A percentile compares a stretch with the other conserved stretches of the same genome.
phyloP scores from a whole-genome alignment of 352 stramenopile genomes.

The Phytopythium mirpurense region DNA sequence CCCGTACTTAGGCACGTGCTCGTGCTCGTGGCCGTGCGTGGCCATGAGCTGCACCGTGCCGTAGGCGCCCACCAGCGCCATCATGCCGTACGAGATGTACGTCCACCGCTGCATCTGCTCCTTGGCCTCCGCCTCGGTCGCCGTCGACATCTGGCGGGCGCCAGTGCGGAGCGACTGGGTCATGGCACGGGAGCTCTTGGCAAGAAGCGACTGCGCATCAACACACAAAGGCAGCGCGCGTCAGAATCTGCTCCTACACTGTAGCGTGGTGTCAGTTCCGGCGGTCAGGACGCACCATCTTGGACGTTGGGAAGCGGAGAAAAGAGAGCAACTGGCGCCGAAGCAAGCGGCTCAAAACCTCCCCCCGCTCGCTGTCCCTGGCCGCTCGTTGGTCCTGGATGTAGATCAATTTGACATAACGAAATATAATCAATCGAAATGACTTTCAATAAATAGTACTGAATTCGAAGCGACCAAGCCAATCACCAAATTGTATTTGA shows the following conservation, averaged over 20 bases:
- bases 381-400: not conserved
- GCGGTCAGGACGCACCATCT: conserved; percentile 9
- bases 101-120: conserved; percentile 85
- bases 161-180: conserved; percentile 48
- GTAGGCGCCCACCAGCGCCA: conserved; percentile 50
- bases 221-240: not conserved
- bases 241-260: too few relatives aligned
- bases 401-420: too few relatives aligned
- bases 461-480: too few relatives aligned
- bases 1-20: conserved; percentile 56
- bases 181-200: conserved; percentile 46
- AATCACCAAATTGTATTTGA: too few relatives aligned
- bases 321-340: conserved; percentile 7
- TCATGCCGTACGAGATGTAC: conserved; percentile 84
- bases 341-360: not conserved
- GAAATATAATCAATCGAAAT: too few relatives aligned
- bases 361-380: not conserved
- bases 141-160: conserved; percentile 73
- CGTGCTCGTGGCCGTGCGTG: conserved; percentile 57
- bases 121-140: conserved; percentile 79
- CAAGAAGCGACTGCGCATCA: conserved; percentile 49
- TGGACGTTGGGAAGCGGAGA: conserved; percentile 7
- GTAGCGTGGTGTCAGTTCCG: too few relatives aligned
- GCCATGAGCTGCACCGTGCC: conserved; percentile 51
- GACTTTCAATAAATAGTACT: too few relatives aligned